Evolutionary conservation across 164 flowering plant species (phyloP), one percentile per base, ranked within the genome.

Genomic region (Pachysandra terminalis): DNA sequence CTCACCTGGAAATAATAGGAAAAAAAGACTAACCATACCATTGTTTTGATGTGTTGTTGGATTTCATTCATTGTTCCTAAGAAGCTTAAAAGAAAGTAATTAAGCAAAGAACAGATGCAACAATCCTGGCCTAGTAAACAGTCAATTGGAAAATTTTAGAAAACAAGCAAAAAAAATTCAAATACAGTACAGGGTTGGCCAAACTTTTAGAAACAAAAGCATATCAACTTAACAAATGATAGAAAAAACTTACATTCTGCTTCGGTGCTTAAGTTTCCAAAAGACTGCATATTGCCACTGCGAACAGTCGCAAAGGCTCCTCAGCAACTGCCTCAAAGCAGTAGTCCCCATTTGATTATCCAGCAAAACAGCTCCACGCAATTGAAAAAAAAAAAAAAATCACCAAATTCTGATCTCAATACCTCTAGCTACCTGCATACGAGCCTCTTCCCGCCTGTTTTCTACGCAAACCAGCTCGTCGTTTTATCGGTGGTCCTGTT

Each of bases 361-460:
- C 52, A 9, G 51, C 26, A 5, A 19, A 49, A 73, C 54, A 28
- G 28, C 25, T 40, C 59, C 45, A 71, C 51, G 13, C 37, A 24
- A 74, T 28, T 65, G 61, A 12, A 64, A 41, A 55, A 63, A 64
- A 12, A 64, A 41, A 55, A 65, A 37, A 61, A 51, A 32, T 56
- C 68, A 7, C 64, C 61, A 78, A 63, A 67, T 26, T 70, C 54
- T 28, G 28, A 64, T 59, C 21, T 67, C 52, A 73, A 28, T 61
- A 59, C 32, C 72, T 25, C 92, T 92, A 90, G 75, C 96, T 90
- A 28, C 89, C 96, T 35, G 89, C 61, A 64, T 89, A 87, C 3
- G 97, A 90, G 59, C 94, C 86, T 77, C 98, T 76, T 28, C 98
- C 98, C 9, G 96, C 95, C n/a, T 92, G 96, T 68, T 83, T 84